These are phyloP conservation scores for Cryptococcus sp. DNA, from an alignment of 1,284 basidiomycete species.

Conservation along the genomic window DNA sequence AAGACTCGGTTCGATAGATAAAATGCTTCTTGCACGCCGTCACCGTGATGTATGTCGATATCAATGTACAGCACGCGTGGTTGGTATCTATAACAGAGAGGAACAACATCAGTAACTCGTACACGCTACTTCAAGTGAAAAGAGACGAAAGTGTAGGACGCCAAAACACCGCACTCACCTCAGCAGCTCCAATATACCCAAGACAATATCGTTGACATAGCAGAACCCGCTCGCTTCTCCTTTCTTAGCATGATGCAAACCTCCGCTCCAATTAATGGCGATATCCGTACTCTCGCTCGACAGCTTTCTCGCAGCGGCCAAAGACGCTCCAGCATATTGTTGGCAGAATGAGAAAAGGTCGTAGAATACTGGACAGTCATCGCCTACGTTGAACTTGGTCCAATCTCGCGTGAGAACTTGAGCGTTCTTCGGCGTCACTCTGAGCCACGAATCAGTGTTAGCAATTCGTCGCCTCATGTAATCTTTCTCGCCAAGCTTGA, in stretches of 20 bases:
- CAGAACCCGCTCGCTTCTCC: slow-evolving; percentile 96
- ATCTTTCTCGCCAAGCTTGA: neutral
- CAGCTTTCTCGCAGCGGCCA: slow-evolving; percentile 85
- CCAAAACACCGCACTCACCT: slow-evolving; percentile 58
- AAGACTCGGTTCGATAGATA: slow-evolving; percentile 97
- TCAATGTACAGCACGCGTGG: slow-evolving; percentile 93
- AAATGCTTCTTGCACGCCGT: slow-evolving; percentile 96
- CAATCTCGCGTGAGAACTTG: slow-evolving; percentile 66
- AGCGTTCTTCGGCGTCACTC: slow-evolving; percentile 46
- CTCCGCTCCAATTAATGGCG: slow-evolving; percentile 96
- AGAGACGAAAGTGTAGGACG: neutral
- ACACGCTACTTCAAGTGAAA: neutral
- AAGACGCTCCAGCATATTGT: slow-evolving; percentile 86
- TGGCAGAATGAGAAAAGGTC: slow-evolving; percentile 91
- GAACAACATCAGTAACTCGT: too few species aligned
- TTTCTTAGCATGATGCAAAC: slow-evolving; percentile 92
- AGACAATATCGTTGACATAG: slow-evolving; percentile 93
- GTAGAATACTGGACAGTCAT: slow-evolving; percentile 91
- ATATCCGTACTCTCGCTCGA: slow-evolving; percentile 88
- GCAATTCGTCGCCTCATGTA: neutral
- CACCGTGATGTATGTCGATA: slow-evolving; percentile 96
- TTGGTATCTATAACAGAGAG: slow-evolving; percentile 64
- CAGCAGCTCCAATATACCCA: slow-evolving; percentile 88
- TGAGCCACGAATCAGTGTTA: slow-evolving; percentile 6
- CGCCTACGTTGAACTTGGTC: slow-evolving; percentile 82